Evolutionary conservation across 352 stramenopile genomes (phyloP), one percentile per base, ranked within the genome.

Genomic region (Aphanomyces euteiches): DNA sequence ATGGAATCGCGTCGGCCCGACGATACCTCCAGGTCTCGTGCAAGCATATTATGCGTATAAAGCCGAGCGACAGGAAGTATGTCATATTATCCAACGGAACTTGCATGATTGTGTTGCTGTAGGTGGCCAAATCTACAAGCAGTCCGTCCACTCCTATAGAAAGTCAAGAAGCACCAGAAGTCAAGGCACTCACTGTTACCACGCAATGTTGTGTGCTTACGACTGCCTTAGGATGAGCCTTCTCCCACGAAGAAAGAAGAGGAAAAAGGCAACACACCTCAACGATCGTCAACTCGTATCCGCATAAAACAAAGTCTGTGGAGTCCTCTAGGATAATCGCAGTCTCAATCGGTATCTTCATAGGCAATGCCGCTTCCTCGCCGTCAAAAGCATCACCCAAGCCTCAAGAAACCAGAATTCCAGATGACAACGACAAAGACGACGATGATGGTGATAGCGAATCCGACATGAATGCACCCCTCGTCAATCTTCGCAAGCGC

Each of bases 11-110:
- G 36, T 61, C 5, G 54, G 54, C 8, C 54, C 54, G 15, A 61
- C 17, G 21, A 40, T 61, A 40, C 54, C 54, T 17, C 54, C 54
- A 8, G 54, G 17, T 17, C 54, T 61, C 5, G 54, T 13, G 5
- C 54, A 61, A n/a, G 54, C 54, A 6, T 61, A 40, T 37, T n/a
- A 43, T n/a, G 54, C 17, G 21, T 61, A 61, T 37, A 61, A 61
- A 61, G 54, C 34, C 6, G 19, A 17, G 36, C 54, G 54, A 39
- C 15, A 61, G 41, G 7, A 58, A 19, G 50, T 58, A 36, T 58
- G 17, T 61, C 12, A 37, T 13, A 6, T 19, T 7, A 12, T 37
- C n/a, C 19, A 17, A 7, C 19, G 19, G 15, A 7, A 61, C 15
- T 7, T 61, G 19, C 28, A 10, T 61, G 17, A 17, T 12, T 1